These are phyloP conservation scores for Tetrahymena malaccensis DNA, from an alignment of 73 alveolate genomes.

Conservation along the genomic window DNA sequence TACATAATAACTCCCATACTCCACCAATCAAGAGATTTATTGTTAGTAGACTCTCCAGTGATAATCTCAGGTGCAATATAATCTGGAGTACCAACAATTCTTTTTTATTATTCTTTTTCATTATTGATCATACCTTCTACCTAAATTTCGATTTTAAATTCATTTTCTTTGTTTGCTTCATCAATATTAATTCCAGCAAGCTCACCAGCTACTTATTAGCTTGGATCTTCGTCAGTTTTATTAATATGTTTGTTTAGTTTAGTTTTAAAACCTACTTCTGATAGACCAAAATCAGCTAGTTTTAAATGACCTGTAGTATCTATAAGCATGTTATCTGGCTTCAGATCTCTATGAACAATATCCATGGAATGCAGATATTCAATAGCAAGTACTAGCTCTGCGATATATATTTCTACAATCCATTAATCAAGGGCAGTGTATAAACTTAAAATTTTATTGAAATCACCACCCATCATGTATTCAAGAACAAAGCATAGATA, in stretches of 20 bases:
- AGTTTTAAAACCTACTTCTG: constrained; percentile 42
- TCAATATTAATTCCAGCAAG: not conserved
- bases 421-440: constrained; percentile 45
- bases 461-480: constrained; percentile 44
- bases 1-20: constrained; percentile 62
- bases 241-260: constrained; percentile 48
- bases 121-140: constrained; percentile 12
- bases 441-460: constrained; percentile 14
- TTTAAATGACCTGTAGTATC: constrained; percentile 64
- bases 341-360: constrained; percentile 71
- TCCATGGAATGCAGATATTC: constrained; percentile 52
- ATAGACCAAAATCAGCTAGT: constrained; percentile 66
- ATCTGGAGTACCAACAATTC: constrained; percentile 56
- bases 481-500: constrained; percentile 28
- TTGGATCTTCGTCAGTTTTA: constrained; percentile 23
- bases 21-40: constrained; percentile 29
- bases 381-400: constrained; percentile 64
- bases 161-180: constrained; percentile 12
- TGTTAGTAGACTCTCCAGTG: constrained; percentile 23
- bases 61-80: constrained; percentile 60
- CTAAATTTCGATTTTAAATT: constrained; percentile 1
- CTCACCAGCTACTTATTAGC: not conserved
- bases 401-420: constrained; percentile 61
- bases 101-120: constrained; percentile 10
- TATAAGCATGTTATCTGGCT: constrained; percentile 68